Percentiles rank a stretch among this genome's conserved stretches.
phyloP scores from a whole-genome alignment of 202 grass and related monocot species.

The Dendrocalamus latiflorus region DNA sequence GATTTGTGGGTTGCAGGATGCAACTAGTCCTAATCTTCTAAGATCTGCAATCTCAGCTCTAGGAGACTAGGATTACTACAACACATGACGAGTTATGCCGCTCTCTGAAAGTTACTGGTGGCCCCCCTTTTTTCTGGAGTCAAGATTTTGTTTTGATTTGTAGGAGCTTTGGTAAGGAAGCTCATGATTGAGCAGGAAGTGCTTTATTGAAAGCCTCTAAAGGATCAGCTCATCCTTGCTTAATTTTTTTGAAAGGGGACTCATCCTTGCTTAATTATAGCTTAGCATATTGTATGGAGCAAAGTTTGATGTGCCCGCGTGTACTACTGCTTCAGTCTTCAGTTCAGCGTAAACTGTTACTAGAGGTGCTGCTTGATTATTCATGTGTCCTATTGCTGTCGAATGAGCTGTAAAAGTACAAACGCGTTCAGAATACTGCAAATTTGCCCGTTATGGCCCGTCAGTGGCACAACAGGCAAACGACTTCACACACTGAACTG shows the following conservation, averaged over 20 bases:
- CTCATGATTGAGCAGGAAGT: not conserved
- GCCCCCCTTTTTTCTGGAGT: not conserved
- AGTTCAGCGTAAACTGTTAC: not conserved
- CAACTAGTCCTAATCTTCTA: not conserved
- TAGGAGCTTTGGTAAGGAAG: not conserved
- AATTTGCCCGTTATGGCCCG: not conserved
- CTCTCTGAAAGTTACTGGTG: not conserved
- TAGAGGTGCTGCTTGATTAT: not conserved
- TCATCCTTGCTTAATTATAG: not conserved
- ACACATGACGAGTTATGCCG: not conserved
- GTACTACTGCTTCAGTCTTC: not conserved
- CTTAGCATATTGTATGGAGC: not conserved
- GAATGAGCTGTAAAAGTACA: not conserved
- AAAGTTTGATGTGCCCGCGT: not conserved
- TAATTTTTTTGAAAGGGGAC: too few relatives aligned
- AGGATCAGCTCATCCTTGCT: not conserved
- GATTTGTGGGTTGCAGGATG: not conserved
- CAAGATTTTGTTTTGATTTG: not conserved
- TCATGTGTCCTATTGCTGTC: not conserved
- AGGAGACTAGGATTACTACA: not conserved
- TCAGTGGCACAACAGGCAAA: not conserved
- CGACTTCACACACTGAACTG: not conserved
- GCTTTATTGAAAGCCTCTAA: conserved; percentile 7
- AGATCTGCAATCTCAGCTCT: not conserved
- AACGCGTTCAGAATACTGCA: not conserved